Evolutionary conservation across 495 filamentous ascomycete genomes (phyloP).

Genomic region (Delitschia confertaspora): DNA sequence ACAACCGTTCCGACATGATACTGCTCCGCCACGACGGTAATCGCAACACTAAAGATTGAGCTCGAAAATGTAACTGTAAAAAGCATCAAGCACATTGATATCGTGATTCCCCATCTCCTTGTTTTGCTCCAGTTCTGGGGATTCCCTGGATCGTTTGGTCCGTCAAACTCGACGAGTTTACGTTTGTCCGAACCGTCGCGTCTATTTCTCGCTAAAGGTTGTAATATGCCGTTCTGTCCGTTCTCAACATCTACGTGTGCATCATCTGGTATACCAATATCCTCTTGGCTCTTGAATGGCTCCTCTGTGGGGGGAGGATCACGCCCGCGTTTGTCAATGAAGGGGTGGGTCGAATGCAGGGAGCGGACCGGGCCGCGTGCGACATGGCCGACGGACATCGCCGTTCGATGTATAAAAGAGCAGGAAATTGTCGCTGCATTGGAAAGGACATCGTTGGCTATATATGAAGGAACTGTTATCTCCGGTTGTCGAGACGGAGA

Average conservation of each 20-base stretch:
- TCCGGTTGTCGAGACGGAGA: too few species aligned
- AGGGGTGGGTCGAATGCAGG: too few species aligned
- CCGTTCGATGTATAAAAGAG: too few species aligned
- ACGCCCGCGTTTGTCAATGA: too few species aligned
- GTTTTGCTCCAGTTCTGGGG: conserved; percentile 21
- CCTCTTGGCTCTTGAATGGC: conserved; percentile 13
- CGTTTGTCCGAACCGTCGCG: not conserved
- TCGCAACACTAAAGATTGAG: conserved; percentile 8
- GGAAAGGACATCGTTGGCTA: too few species aligned
- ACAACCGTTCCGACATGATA: not conserved
- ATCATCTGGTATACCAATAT: conserved; percentile 4
- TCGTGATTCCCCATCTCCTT: conserved; percentile 20
- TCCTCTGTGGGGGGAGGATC: too few species aligned
- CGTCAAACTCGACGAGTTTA: conserved; percentile 22
- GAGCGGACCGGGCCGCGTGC: too few species aligned
- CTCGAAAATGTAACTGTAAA: conserved; percentile 20
- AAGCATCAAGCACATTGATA: conserved; percentile 17
- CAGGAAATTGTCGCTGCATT: too few species aligned
- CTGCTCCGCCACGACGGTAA: conserved; percentile 2
- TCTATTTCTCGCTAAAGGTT: not conserved
- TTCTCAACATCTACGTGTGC: conserved; percentile 10
- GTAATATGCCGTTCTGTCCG: not conserved
- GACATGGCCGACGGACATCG: too few species aligned
- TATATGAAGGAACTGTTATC: too few species aligned
- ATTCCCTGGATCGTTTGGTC: conserved; percentile 20